Percentiles rank a stretch among this genome's conserved stretches.
Conservation (phyloP, 768 basidiomycete genomes). For the Neoboletus magnificus region DNA sequence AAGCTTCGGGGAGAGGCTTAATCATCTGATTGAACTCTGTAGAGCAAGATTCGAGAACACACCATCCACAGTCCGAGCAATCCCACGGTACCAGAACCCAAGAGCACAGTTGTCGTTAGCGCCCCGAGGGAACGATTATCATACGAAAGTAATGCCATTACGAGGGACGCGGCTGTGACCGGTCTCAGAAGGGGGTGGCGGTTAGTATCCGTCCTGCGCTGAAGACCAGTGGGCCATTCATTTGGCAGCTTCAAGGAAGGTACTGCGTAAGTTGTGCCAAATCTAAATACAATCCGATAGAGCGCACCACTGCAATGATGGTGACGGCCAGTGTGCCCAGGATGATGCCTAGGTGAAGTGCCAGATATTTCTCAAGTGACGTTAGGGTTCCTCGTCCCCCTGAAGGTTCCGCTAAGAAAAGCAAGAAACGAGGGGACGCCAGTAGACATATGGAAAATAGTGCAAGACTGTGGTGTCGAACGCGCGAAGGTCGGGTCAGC, state of each 20-base stretch:
- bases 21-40: constrained; percentile 15
- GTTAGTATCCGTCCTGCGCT: constrained; percentile 23
- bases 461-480: constrained; percentile 29
- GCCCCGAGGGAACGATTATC: constrained; percentile 57
- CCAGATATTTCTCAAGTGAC: constrained; percentile 65
- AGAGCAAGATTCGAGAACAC: constrained; percentile 27
- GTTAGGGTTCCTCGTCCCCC: constrained; percentile 48
- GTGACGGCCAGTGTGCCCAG: constrained; percentile 53
- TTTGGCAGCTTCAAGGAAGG: constrained; percentile 41
- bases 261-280: not conserved
- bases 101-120: constrained; percentile 49
- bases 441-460: constrained; percentile 38
- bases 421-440: constrained; percentile 59
- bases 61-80: constrained; percentile 74
- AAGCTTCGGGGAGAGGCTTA: constrained; percentile 39
- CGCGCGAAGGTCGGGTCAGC: not conserved
- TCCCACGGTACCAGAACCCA: constrained; percentile 50
- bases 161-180: constrained; percentile 47
- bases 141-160: constrained; percentile 64
- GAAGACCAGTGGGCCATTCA: constrained; percentile 31
- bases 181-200: constrained; percentile 64
- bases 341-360: constrained; percentile 62
- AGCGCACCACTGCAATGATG: constrained; percentile 54
- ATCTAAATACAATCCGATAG: constrained; percentile 4
- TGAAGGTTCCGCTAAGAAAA: constrained; percentile 59